phyloP scores from a whole-genome alignment of 2,329 filamentous ascomycete species.

The Basipetospora chlamydospora region DNA sequence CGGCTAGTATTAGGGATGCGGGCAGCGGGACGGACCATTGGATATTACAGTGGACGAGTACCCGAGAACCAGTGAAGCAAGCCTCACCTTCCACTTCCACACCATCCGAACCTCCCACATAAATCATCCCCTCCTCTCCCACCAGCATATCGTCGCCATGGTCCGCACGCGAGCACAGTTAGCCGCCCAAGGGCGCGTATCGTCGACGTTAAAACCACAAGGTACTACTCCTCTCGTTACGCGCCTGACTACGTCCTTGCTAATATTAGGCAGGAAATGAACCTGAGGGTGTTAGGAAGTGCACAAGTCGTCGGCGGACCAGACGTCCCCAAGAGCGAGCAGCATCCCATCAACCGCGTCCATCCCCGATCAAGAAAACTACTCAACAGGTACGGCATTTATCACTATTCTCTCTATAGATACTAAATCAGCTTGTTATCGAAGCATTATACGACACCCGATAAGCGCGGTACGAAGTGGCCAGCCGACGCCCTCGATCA shows the following conservation, averaged over 20 bases:
- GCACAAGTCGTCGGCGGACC: not conserved
- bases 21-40: no score
- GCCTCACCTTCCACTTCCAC: no score
- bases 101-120: not conserved
- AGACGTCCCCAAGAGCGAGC: conserved; percentile 1
- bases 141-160: conserved; percentile 5
- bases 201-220: conserved; percentile 5
- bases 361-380: conserved; percentile 4
- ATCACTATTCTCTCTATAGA: not conserved
- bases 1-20: no score
- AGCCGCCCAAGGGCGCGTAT: conserved; percentile 2
- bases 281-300: conserved; percentile 5
- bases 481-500: conserved; percentile 2
- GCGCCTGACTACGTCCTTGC: conserved; percentile 5
- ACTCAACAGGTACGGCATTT: conserved; percentile 5
- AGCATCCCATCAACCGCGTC: conserved; percentile 3
- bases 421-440: conserved; percentile 3
- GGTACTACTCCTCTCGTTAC: conserved; percentile 5
- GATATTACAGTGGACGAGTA: no score
- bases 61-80: no score
- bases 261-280: conserved; percentile 5
- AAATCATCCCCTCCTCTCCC: not conserved
- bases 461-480: conserved; percentile 5
- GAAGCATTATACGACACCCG: conserved; percentile 3
- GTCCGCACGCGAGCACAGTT: conserved; percentile 6